A percentile compares a stretch with the other conserved stretches of the same genome.
Conservation (phyloP, 768 basidiomycete species). For the Tephrocybe sp. region DNA sequence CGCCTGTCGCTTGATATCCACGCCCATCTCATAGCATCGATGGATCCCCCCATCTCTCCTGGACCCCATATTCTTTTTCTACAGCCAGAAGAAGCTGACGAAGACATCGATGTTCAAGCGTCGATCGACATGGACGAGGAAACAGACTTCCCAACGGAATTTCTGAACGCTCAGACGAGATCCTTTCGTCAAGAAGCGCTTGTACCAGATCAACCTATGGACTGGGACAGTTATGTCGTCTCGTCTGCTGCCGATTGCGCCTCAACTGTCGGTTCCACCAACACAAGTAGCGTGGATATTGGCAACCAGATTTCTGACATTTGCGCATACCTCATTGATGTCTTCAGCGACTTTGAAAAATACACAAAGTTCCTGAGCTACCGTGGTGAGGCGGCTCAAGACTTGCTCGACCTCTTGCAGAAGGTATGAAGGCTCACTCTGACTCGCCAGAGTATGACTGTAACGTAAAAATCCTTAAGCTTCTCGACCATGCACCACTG, state of each 20-base stretch:
- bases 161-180: conserved; percentile 4
- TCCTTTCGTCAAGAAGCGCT: neutral
- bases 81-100: neutral
- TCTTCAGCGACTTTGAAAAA: conserved; percentile 17
- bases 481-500: conserved; percentile 19
- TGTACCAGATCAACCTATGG: neutral
- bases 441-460: neutral
- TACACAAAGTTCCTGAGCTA: conserved; percentile 20
- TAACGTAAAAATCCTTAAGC: conserved; percentile 11
- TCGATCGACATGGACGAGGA: neutral
- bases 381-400: conserved; percentile 16
- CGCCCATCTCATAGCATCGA: neutral
- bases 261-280: neutral
- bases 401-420: conserved; percentile 25
- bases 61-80: neutral
- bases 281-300: neutral
- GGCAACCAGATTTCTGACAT: conserved; percentile 10
- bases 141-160: conserved; percentile 1
- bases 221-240: conserved; percentile 10
- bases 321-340: conserved; percentile 11
- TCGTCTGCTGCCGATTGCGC: conserved; percentile 1
- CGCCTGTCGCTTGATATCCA: neutral
- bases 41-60: conserved; percentile 1
- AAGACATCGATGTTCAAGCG: neutral
- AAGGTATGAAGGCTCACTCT: conserved; percentile 15